Evolutionary conservation across 495 filamentous ascomycete species (phyloP), one percentile per base, ranked within the genome.

Genomic region (Chaetomidium leptoderma): DNA sequence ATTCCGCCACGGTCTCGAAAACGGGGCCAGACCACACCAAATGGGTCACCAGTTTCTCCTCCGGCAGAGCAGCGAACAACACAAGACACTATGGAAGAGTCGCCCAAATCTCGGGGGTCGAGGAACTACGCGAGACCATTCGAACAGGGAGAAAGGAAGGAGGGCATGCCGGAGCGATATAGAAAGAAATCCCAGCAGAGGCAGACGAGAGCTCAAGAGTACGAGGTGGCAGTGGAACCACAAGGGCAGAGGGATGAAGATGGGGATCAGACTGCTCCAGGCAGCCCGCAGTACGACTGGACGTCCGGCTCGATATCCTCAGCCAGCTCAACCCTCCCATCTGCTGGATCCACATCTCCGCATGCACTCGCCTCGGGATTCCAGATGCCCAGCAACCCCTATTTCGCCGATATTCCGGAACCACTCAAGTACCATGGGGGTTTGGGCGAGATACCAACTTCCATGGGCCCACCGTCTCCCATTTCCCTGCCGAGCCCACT

Each of bases 1-100:
- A 63, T 64, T 19, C 68, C 66, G 8, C 66, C 68, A 10, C 60
- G 62, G 6, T 71, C 68, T 19, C 62, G 46, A 50, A 67, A 51
- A 52, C 55, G 68, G 27, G 51, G 45, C 5, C 46, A 35, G 30
- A 37, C 33, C 24, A 21, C 36, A 6, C 21, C 35, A 4, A 11
- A 11, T 0, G 53, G 26, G 11, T 23, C 17, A 10, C 26, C 23
- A 30, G 13, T n/a, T 5, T 56, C 40, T 16, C 23, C 13, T 36
- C 9, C 35, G 24, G 2, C 13, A 11, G 36, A 57, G 9, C 42
- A n/a, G 30, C 23, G 23, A 26, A 27, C 23, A 14, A 6, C n/a
- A 5, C 52, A 36, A 5, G 23, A 19, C 6, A 21, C 24, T 11
- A 10, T 9, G 3, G 9, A 6, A 24, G 40, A 36, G 6, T 44